Evolutionary conservation across 441 rosid genomes (phyloP).

Genomic region (Flueggea neowawraea): DNA sequence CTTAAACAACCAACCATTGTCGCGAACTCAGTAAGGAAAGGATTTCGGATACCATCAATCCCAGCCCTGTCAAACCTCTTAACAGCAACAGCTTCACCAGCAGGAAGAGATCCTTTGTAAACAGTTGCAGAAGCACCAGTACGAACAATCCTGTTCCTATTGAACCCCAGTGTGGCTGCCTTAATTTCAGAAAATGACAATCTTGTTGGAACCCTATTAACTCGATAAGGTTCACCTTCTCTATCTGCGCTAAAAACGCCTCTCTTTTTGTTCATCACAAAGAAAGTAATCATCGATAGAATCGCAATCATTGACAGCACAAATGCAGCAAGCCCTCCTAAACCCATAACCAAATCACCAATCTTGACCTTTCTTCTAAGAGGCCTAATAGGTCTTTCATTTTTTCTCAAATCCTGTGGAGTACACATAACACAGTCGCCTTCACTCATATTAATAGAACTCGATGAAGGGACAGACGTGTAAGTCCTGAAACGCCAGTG

Average conservation of each 20-base stretch:
- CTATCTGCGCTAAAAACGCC: slow-evolving; percentile 10
- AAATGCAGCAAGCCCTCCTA: slow-evolving; percentile 41
- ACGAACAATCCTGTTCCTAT: slow-evolving; percentile 50
- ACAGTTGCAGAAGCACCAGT: slow-evolving; percentile 81
- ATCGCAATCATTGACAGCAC: slow-evolving; percentile 31
- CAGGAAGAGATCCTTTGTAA: slow-evolving; percentile 66
- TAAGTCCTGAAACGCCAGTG: slow-evolving; percentile 68
- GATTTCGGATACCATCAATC: slow-evolving; percentile 42
- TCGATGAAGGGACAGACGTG: slow-evolving; percentile 21
- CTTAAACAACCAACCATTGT: slow-evolving; percentile 69
- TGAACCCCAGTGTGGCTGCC: slow-evolving; percentile 65
- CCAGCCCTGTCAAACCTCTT: slow-evolving; percentile 57
- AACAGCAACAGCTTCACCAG: slow-evolving; percentile 48
- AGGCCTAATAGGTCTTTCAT: not conserved
- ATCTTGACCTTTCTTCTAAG: slow-evolving; percentile 8
- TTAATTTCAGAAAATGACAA: slow-evolving; percentile 58
- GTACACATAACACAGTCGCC: slow-evolving; percentile 56
- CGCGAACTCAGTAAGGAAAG: slow-evolving; percentile 70
- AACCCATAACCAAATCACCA: slow-evolving; percentile 35
- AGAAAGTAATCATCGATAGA: slow-evolving; percentile 23
- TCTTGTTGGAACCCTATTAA: slow-evolving; percentile 40
- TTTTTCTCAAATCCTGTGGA: slow-evolving; percentile 19
- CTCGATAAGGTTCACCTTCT: slow-evolving; percentile 14
- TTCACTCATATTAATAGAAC: slow-evolving; percentile 26
- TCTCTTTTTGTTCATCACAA: slow-evolving; percentile 29